These are phyloP conservation scores for Saccharum spontaneum DNA, from an alignment of 176 grass and related monocot species.

Conservation along the genomic window DNA sequence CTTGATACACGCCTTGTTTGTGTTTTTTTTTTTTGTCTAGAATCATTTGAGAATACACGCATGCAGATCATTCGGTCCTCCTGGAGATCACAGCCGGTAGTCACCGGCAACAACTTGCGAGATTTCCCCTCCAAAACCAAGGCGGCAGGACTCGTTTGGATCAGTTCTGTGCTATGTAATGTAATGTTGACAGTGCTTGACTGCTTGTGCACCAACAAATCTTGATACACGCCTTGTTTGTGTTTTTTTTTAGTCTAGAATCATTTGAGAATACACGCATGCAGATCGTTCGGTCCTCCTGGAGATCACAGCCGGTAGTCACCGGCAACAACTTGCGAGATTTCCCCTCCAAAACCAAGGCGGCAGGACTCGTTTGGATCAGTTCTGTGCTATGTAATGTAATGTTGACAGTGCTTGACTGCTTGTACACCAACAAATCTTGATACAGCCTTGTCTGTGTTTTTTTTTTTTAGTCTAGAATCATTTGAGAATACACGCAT, in stretches of 20 bases:
- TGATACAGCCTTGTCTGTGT: not conserved
- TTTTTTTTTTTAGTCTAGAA: not conserved
- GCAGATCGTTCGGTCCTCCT: constrained; percentile 8
- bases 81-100: constrained; percentile 21
- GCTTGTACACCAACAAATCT: not conserved
- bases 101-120: constrained; percentile 26
- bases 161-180: not conserved
- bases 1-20: not conserved
- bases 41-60: constrained; percentile 11
- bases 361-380: constrained; percentile 1
- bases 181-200: no score
- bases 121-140: constrained; percentile 17
- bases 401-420: no score
- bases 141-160: not conserved
- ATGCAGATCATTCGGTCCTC: constrained; percentile 6
- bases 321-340: constrained; percentile 25
- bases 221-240: no score
- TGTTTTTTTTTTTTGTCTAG: not conserved
- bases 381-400: not conserved
- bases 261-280: constrained; percentile 7
- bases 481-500: constrained; percentile 7
- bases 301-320: constrained; percentile 22
- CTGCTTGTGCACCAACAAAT: no score
- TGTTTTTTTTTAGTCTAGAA: not conserved
- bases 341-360: constrained; percentile 17